Base-by-base conservation (phyloP, 179 eudicot genomes). In the Beta lomatogona region DNA sequence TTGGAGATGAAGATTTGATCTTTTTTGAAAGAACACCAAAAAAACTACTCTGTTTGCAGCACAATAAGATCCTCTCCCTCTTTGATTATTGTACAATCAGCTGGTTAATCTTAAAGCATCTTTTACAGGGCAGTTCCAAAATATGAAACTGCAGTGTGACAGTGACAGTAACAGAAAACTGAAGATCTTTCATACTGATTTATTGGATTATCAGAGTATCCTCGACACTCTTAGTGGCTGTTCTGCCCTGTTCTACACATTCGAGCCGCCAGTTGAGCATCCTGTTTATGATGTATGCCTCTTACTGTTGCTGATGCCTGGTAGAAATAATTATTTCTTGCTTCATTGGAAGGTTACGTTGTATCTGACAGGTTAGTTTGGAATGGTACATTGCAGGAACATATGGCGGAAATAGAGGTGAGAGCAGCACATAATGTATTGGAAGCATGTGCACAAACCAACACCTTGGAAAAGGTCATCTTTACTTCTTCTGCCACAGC, bases 401-500 rank as follows among this genome's bases (percentile, higher is more conserved):
- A 83, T 22, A 87, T 84, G 80, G 80, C 85, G 59, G 94, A 91
- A 68, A 85, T 88, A 64, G 92, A 91, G 70, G 88, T 87, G 21
- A 81, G 94, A 83, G 91, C 91, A 4, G 92, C 94, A 57, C 94
- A 91, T 72, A 91, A 91, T 45, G 94, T 88, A 4, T 46, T 91
- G 57, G 94, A 91, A 85, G 94, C 93, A 2, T 88, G 94, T 12
- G 91, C 91, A 4, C 93, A 87, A 65, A 75, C 84, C 0, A 82
- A 85, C 74, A 86, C 90, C 25, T 82, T 91, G 18, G 88, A 87
- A 60, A 91, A 90, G 79, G 90, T 91, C 12, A 86, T 91, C 22
- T 90, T 91, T 76, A 91, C 91, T 0, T 91, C 94, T 2, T 91
- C 94, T 0, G 85, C 85, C 1, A 85, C 92, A 1, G 83, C 94